Conservation (phyloP, 805 yeast genomes). For the Wickerhamiella australiensis region DNA sequence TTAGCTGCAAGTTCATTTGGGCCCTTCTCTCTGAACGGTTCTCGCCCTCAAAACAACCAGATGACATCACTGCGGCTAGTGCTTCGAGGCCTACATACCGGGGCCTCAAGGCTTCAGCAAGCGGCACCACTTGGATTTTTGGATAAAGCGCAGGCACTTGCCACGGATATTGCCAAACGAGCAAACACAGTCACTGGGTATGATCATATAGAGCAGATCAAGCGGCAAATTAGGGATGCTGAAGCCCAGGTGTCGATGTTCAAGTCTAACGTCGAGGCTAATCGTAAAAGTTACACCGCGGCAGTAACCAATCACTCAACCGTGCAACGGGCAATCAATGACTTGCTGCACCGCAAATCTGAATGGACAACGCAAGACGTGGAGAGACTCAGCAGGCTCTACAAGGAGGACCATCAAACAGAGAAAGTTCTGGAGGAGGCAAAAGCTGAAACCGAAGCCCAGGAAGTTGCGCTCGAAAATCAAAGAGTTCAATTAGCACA, state of each 20-base stretch:
- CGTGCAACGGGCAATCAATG: slow-evolving; percentile 79
- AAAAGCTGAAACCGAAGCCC: slow-evolving; percentile 42
- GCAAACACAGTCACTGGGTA: slow-evolving; percentile 90
- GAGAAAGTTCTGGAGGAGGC: slow-evolving; percentile 47
- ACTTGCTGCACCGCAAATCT: slow-evolving; percentile 70
- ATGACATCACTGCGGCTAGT: slow-evolving; percentile 2
- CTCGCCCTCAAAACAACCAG: background rate
- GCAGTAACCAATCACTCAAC: slow-evolving; percentile 36
- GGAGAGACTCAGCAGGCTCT: slow-evolving; percentile 71
- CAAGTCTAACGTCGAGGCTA: slow-evolving; percentile 37
- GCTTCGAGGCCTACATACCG: slow-evolving; percentile 3
- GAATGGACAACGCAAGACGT: slow-evolving; percentile 70
- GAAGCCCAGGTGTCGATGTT: slow-evolving; percentile 43
- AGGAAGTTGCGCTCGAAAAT: slow-evolving; percentile 37
- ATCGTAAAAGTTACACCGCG: slow-evolving; percentile 29
- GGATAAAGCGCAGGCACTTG: slow-evolving; percentile 27
- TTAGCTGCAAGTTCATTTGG: slow-evolving; percentile 9
- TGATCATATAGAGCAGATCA: slow-evolving; percentile 60
- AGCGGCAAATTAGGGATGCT: slow-evolving; percentile 41
- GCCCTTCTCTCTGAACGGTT: background rate
- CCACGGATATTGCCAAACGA: slow-evolving; percentile 36
- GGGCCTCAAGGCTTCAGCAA: background rate
- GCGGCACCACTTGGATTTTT: slow-evolving; percentile 12
- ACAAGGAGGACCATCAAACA: slow-evolving; percentile 66
- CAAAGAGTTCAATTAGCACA: slow-evolving; percentile 52